A percentile compares a stretch with the other conserved stretches of the same genome.
phyloP scores from a whole-genome alignment of 305 asterid genomes.

The Coffea humblotiana region DNA sequence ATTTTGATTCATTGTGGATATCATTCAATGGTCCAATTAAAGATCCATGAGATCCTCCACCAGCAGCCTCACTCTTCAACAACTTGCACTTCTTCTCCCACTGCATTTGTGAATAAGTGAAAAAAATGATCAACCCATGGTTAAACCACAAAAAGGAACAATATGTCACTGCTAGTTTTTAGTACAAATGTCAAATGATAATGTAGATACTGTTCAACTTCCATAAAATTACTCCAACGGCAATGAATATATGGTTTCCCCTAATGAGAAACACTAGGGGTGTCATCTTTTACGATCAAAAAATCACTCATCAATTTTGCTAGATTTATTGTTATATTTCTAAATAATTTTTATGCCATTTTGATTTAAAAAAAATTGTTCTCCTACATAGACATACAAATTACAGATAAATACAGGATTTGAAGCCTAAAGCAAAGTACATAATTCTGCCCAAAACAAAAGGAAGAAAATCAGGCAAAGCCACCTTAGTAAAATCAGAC shows the following conservation, averaged over 20 bases:
- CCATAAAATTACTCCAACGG: not conserved
- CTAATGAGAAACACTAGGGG: too few species aligned
- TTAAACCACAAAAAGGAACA: not conserved
- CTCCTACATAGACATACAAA: too few species aligned
- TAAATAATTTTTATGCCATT: too few species aligned
- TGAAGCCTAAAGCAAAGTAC: not conserved
- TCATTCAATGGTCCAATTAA: constrained; percentile 51
- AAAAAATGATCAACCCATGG: not conserved
- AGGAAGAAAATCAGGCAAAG: not conserved
- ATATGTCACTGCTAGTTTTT: not conserved
- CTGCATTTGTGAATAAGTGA: constrained; percentile 40
- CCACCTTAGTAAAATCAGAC: constrained; percentile 63
- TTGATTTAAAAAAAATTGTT: not conserved
- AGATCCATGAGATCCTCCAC: constrained; percentile 39
- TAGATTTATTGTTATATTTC: not conserved
- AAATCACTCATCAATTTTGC: not conserved
- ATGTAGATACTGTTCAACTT: not conserved
- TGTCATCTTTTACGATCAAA: not conserved
- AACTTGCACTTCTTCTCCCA: constrained; percentile 76
- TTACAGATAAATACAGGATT: not conserved
- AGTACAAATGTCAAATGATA: not conserved
- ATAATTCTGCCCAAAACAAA: not conserved
- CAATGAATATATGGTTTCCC: not conserved
- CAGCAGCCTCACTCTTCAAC: constrained; percentile 49
- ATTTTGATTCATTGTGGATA: constrained; percentile 86